Conservation (phyloP, 2,329 filamentous ascomycete genomes). For the Alternaria alternata region DNA sequence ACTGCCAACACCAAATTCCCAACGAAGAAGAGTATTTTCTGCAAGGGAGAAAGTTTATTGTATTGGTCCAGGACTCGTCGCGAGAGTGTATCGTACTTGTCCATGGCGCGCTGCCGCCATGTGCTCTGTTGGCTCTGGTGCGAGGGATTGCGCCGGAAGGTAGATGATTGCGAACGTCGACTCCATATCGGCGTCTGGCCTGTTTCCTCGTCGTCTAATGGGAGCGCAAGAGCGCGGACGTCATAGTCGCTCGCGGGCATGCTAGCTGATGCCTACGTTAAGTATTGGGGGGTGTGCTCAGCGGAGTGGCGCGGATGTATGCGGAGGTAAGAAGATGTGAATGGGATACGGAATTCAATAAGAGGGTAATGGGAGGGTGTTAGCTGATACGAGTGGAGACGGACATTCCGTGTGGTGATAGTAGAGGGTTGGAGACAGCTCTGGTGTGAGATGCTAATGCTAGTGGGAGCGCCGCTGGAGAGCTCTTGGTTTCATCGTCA, state of each 20-base stretch:
- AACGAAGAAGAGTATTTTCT: slow-evolving; percentile 67
- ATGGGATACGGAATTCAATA: not conserved
- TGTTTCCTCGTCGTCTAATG: slow-evolving; percentile 59
- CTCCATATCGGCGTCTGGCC: slow-evolving; percentile 62
- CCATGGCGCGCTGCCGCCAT: slow-evolving; percentile 53
- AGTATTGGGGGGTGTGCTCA: not conserved
- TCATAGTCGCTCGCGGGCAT: slow-evolving; percentile 58
- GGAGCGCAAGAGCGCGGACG: slow-evolving; percentile 62
- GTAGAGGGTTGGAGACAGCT: not conserved
- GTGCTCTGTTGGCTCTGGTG: slow-evolving; percentile 37
- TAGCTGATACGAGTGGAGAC: slow-evolving; percentile 9
- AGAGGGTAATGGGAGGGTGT: slow-evolving; percentile 2
- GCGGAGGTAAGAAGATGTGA: slow-evolving; percentile 7
- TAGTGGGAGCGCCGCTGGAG: slow-evolving; percentile 13
- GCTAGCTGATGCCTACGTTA: slow-evolving; percentile 19
- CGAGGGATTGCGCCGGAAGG: slow-evolving; percentile 51
- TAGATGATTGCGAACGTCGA: slow-evolving; percentile 48
- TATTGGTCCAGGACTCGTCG: slow-evolving; percentile 60
- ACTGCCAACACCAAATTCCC: slow-evolving; percentile 62
- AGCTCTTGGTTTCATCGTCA: slow-evolving; percentile 32
- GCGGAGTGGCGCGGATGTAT: slow-evolving; percentile 26
- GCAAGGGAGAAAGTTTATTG: slow-evolving; percentile 64
- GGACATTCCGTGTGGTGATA: slow-evolving; percentile 20
- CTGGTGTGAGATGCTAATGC: slow-evolving; percentile 23
- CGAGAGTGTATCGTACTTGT: slow-evolving; percentile 56